These are phyloP conservation scores for Xylaria scruposa DNA, from an alignment of 495 filamentous ascomycete species.

Conservation along the genomic window DNA sequence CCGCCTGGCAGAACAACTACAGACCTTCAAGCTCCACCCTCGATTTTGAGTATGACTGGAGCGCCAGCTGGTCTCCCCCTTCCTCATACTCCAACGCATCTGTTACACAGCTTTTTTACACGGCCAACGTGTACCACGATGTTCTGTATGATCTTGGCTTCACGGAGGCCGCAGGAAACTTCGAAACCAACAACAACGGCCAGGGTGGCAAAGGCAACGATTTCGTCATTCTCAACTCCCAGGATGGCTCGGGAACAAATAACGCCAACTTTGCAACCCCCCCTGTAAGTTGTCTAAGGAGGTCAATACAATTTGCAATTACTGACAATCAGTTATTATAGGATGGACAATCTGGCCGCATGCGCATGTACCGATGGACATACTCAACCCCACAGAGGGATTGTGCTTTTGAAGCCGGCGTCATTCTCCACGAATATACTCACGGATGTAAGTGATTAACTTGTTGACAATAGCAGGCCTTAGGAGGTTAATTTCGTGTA, in stretches of 20 bases:
- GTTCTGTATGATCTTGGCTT: conserved; percentile 61
- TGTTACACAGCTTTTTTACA: conserved; percentile 61
- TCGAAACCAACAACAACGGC: conserved; percentile 59
- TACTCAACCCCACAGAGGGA: conserved; percentile 51
- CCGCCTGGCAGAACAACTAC: conserved; percentile 48
- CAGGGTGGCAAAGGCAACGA: conserved; percentile 54
- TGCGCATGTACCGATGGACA: conserved; percentile 60
- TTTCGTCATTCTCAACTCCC: conserved; percentile 60
- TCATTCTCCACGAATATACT: conserved; percentile 57
- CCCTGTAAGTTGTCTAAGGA: conserved; percentile 26
- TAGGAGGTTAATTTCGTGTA: not conserved
- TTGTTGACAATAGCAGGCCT: not conserved
- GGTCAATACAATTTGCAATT: not conserved
- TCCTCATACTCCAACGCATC: conserved; percentile 51
- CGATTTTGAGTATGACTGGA: conserved; percentile 52
- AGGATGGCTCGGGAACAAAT: conserved; percentile 59
- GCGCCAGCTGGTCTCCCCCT: conserved; percentile 40
- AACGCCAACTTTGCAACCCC: conserved; percentile 61
- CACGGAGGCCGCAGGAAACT: conserved; percentile 61
- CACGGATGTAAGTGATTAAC: conserved; percentile 46
- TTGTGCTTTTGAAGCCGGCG: conserved; percentile 53
- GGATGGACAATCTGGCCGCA: conserved; percentile 56
- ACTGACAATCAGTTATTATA: not conserved
- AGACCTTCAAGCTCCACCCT: conserved; percentile 45
- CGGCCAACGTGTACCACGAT: conserved; percentile 60